phyloP scores from a whole-genome alignment of 2,329 filamentous ascomycete species.

The Penicillium occitanis region DNA sequence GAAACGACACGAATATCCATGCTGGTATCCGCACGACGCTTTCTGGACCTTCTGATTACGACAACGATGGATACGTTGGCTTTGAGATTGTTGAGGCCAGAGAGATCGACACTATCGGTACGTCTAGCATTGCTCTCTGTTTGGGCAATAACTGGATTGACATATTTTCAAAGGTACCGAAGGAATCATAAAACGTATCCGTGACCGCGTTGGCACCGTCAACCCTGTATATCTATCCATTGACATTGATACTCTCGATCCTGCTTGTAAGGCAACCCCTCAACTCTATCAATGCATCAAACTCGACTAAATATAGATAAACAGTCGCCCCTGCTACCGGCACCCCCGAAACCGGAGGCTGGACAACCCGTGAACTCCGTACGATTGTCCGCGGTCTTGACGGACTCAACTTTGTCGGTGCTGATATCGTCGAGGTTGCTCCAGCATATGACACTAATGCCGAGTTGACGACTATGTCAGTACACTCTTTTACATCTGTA shows the following conservation, averaged over 20 bases:
- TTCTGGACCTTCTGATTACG: slow-evolving; percentile 75
- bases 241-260: slow-evolving; percentile 86
- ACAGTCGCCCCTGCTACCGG: slow-evolving; percentile 52
- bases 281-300: too few relatives aligned
- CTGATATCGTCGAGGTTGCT: slow-evolving; percentile 63
- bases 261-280: slow-evolving; percentile 59
- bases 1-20: slow-evolving; percentile 83
- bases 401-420: slow-evolving; percentile 59
- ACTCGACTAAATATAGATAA: too few relatives aligned
- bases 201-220: slow-evolving; percentile 65
- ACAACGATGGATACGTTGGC: slow-evolving; percentile 80
- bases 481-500: slow-evolving; percentile 11
- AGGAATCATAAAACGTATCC: slow-evolving; percentile 77
- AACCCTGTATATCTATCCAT: slow-evolving; percentile 79
- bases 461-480: slow-evolving; percentile 54
- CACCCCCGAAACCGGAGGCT: slow-evolving; percentile 62
- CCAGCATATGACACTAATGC: slow-evolving; percentile 63
- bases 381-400: slow-evolving; percentile 60
- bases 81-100: slow-evolving; percentile 78
- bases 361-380: slow-evolving; percentile 60
- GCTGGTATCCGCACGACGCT: slow-evolving; percentile 83
- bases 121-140: background rate
- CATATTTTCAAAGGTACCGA: slow-evolving; percentile 46
- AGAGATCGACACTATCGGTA: slow-evolving; percentile 65
- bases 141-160: too few relatives aligned